A percentile compares a stretch with the other conserved stretches of the same genome.
Evolutionary conservation across 208 protist species (phyloP).

Genomic region (Naegleria gruberi): DNA sequence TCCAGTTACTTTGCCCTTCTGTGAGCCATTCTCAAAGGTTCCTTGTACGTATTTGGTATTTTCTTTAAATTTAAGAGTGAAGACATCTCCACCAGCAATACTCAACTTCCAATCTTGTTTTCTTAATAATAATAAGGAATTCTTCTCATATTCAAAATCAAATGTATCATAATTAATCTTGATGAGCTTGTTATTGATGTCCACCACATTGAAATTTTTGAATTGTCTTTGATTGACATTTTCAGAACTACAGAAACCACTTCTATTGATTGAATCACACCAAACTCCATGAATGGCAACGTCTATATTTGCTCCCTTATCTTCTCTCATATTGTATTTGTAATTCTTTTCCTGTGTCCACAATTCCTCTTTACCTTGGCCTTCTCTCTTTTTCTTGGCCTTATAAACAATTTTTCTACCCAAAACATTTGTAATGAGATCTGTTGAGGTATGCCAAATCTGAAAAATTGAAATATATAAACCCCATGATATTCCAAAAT

Average conservation of each 20-base stretch:
- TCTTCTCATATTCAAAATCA: too few relatives aligned
- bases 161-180: too few relatives aligned
- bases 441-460: background rate
- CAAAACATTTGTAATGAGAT: background rate
- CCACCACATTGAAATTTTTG: background rate
- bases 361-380: background rate
- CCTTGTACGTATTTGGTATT: too few relatives aligned
- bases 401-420: background rate
- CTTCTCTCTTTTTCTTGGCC: background rate
- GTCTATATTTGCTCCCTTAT: background rate
- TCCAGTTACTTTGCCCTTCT: background rate
- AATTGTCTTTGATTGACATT: background rate
- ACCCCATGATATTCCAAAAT: background rate
- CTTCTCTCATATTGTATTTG: background rate
- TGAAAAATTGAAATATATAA: background rate
- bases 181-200: too few relatives aligned
- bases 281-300: background rate
- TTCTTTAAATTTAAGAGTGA: too few relatives aligned
- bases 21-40: too few relatives aligned
- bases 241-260: background rate
- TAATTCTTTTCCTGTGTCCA: background rate
- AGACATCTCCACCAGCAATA: too few relatives aligned
- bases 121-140: too few relatives aligned
- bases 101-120: too few relatives aligned
- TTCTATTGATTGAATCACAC: background rate